Evolutionary conservation across 371 early-diverging fungal species (phyloP), one percentile per base, ranked within the genome.

Genomic region (Rhizopus microsporus): DNA sequence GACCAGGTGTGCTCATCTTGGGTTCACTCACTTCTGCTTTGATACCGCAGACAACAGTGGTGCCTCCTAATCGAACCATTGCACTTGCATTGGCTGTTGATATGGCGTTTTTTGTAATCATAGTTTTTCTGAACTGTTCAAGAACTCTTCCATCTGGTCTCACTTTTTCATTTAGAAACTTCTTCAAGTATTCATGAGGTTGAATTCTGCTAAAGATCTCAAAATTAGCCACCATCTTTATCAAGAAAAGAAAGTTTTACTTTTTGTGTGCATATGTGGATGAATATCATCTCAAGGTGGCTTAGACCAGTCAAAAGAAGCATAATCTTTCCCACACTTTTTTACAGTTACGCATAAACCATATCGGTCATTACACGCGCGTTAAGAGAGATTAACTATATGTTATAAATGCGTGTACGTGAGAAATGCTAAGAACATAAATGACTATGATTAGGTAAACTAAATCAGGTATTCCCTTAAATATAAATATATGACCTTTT

Each of bases 1-100:
- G 67, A 45, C 79, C 69, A 13, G 94, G 93, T 16, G 45, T 56
- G 58, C 75, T 81, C 9, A 91, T 65, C 37, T 74, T 80, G 15
- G 98, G 96, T 59, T 88, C 89, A 45, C 93, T 82, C 1, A 96
- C 93, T 72, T 96, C 95, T n/a, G 93, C 96, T 65, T 96, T 96
- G 51, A 97, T 87, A 42, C 93, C 98, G 66, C 96, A 95, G 4
- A 95, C 82, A 16, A 93, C 92, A 4, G 91, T 91, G 2, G 96
- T 96, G 45, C 92, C 85, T 34, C 98, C 98, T 5, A 95, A 66
- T 39, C 91, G 83, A 16, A 95, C 91, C 74, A 93, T 88, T 13
- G 93, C 89, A 12, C 94, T 94, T 0, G 95, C 95, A 59, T 90
- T 78, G 7, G 94, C 90, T 4, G 93, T 92, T 43, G 83, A 69